These are phyloP conservation scores for Mallotus repandus DNA, from an alignment of 441 rosid genomes.

Conservation along the genomic window DNA sequence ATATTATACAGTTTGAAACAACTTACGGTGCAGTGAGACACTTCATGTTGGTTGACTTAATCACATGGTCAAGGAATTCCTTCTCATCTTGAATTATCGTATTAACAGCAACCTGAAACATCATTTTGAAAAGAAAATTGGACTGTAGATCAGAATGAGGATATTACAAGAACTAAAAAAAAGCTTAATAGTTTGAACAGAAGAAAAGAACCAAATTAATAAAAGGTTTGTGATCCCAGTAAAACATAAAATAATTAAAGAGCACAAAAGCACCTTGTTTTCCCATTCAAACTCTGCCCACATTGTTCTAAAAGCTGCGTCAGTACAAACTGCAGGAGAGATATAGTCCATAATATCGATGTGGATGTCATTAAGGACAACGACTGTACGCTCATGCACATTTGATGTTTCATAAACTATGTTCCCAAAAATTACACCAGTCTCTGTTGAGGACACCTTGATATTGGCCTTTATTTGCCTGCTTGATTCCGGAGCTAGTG, in stretches of 20 bases:
- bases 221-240: neutral
- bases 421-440: conserved; percentile 93
- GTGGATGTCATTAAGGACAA: conserved; percentile 89
- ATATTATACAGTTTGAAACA: neutral
- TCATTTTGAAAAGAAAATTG: conserved; percentile 12
- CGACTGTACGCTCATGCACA: conserved; percentile 79
- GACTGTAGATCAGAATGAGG: neutral
- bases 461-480: conserved; percentile 93
- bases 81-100: conserved; percentile 72
- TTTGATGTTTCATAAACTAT: conserved; percentile 89
- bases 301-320: conserved; percentile 83
- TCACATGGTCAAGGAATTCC: conserved; percentile 75
- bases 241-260: neutral
- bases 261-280: conserved; percentile 60
- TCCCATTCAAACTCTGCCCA: conserved; percentile 99
- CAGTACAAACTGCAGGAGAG: conserved; percentile 83
- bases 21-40: conserved; percentile 91
- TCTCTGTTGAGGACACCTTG: conserved; percentile 97
- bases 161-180: neutral
- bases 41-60: conserved; percentile 88
- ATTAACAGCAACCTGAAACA: conserved; percentile 82
- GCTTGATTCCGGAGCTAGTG: conserved; percentile 90
- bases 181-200: neutral
- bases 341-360: conserved; percentile 97
- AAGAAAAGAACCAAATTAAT: neutral